phyloP scores from a whole-genome alignment of 371 early-diverging fungal genomes.

The Syncephalastrum monosporum region DNA sequence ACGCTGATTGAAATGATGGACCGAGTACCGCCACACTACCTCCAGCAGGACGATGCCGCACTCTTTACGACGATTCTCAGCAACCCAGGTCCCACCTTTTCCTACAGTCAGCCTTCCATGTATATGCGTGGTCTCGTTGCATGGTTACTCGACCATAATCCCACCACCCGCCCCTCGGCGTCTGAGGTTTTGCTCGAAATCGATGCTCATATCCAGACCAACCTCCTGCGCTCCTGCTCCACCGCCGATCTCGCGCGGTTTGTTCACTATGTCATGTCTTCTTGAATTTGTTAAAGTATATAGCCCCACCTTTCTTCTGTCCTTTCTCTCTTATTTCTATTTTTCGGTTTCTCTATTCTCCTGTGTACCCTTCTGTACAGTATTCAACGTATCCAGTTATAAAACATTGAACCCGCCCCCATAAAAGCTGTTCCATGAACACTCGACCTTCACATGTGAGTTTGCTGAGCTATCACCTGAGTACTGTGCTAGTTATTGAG shows the following conservation, averaged over 20 bases:
- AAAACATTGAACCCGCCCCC: too few relatives aligned
- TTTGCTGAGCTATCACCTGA: too few relatives aligned
- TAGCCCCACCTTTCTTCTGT: constrained; percentile 1
- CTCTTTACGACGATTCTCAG: constrained; percentile 25
- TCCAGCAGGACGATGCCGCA: constrained; percentile 25
- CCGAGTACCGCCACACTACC: constrained; percentile 47
- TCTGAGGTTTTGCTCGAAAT: constrained; percentile 20
- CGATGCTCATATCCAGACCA: constrained; percentile 38
- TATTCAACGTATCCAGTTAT: too few relatives aligned
- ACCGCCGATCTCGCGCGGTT: constrained; percentile 32
- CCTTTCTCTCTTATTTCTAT: constrained; percentile 11
- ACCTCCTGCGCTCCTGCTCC: constrained; percentile 31
- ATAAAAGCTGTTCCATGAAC: too few relatives aligned
- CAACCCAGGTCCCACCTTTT: constrained; percentile 37
- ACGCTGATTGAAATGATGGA: constrained; percentile 52
- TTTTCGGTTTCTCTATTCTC: background rate
- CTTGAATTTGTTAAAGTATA: constrained; percentile 6
- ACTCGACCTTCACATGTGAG: too few relatives aligned
- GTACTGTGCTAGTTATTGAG: too few relatives aligned
- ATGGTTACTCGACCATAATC: constrained; percentile 38
- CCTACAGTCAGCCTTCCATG: constrained; percentile 33
- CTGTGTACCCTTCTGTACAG: too few relatives aligned
- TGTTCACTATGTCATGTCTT: constrained; percentile 20
- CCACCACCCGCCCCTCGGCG: constrained; percentile 28
- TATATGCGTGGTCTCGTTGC: constrained; percentile 41